These are phyloP conservation scores for Stephanodiscus minutulus DNA, from an alignment of 108 stramenopile genomes.

Conservation along the genomic window DNA sequence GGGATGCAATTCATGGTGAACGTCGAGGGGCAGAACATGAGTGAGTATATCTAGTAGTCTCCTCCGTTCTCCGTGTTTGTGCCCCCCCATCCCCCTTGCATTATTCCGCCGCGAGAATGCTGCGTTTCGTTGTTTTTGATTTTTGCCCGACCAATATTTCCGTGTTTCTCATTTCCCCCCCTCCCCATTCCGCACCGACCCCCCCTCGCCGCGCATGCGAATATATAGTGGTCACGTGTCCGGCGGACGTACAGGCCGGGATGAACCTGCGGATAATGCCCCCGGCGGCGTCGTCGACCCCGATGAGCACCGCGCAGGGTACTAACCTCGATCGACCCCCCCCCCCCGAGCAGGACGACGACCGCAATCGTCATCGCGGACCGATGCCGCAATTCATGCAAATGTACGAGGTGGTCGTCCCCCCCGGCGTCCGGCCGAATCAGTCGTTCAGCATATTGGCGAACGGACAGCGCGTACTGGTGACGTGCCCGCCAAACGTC, in stretches of 20 bases:
- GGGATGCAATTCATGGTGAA: conserved; percentile 86
- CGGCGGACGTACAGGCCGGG: conserved; percentile 73
- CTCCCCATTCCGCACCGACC: background rate
- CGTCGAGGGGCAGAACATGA: conserved; percentile 80
- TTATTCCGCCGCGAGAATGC: background rate
- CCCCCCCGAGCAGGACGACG: no score
- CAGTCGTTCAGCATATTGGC: conserved; percentile 90
- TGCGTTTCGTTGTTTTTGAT: background rate
- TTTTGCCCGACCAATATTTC: background rate
- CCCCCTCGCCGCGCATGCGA: no score
- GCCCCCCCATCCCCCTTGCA: background rate
- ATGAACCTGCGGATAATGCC: conserved; percentile 84
- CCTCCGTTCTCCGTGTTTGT: background rate
- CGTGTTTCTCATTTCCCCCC: background rate
- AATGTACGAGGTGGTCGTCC: conserved; percentile 89
- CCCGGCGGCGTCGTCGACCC: conserved; percentile 42
- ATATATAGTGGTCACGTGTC: conserved; percentile 78
- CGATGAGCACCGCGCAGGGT: conserved; percentile 47
- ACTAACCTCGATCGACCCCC: conserved; percentile 51
- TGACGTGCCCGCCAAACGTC: conserved; percentile 89
- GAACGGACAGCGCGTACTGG: conserved; percentile 87
- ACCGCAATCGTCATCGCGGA: no score
- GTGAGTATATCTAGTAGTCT: conserved; percentile 31
- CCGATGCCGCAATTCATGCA: conserved; percentile 55
- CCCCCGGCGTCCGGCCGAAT: conserved; percentile 77